Conservation (phyloP, 2,329 filamentous ascomycete species). For the Fusarium sp. region DNA sequence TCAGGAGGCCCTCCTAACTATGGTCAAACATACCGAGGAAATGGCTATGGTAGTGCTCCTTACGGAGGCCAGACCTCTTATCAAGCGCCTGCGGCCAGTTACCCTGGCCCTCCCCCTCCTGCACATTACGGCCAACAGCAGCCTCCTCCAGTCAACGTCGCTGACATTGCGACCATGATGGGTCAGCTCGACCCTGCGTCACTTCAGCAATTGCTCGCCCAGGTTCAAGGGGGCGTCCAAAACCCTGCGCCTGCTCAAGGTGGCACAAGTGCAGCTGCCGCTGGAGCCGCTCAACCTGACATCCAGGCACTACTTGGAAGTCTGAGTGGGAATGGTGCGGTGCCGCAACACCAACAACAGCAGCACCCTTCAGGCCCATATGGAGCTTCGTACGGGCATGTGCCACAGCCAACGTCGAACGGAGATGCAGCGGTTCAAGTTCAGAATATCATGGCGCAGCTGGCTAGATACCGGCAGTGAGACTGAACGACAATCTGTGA, state of each 20-base stretch:
- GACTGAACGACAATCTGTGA: not conserved
- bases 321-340: constrained; percentile 44
- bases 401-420: constrained; percentile 41
- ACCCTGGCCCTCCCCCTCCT: constrained; percentile 39
- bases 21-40: constrained; percentile 43
- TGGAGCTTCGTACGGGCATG: constrained; percentile 46
- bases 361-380: constrained; percentile 33
- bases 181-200: constrained; percentile 73
- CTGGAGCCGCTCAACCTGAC: constrained; percentile 50
- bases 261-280: constrained; percentile 32
- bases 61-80: constrained; percentile 46
- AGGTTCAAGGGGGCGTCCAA: constrained; percentile 54
- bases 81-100: constrained; percentile 43
- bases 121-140: constrained; percentile 47
- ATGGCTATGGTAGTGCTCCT: constrained; percentile 42
- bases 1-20: constrained; percentile 43
- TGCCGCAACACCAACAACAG: constrained; percentile 32
- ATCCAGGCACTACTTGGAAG: constrained; percentile 58
- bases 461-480: constrained; percentile 70
- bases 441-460: constrained; percentile 78
- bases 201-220: constrained; percentile 74
- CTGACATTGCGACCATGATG: constrained; percentile 72
- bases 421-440: constrained; percentile 62
- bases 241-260: constrained; percentile 19
- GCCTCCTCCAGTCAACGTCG: constrained; percentile 41